Conservation (phyloP, 2,329 filamentous ascomycete species). For the Trichoderma brevicompactum region DNA sequence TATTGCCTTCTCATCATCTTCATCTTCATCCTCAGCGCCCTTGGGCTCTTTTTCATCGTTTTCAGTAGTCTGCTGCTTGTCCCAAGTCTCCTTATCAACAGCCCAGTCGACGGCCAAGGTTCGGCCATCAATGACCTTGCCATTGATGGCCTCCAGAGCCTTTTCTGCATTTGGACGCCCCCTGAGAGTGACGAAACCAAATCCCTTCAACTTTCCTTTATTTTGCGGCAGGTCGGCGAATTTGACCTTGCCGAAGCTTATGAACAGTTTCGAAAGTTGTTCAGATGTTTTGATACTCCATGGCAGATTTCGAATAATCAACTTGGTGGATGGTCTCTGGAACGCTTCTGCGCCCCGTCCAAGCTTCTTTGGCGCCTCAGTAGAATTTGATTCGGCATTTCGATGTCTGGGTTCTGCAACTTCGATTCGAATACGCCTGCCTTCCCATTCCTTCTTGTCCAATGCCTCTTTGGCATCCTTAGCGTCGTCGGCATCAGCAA, state of each 20-base stretch:
- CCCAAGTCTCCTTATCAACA: conserved; percentile 87
- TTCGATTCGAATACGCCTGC: conserved; percentile 82
- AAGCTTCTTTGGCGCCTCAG: conserved; percentile 50
- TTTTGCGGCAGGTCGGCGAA: conserved; percentile 81
- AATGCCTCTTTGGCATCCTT: conserved; percentile 78
- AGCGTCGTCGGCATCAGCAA: conserved; percentile 91
- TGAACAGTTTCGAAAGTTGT: conserved; percentile 78
- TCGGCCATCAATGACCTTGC: conserved; percentile 85
- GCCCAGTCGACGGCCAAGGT: conserved; percentile 95
- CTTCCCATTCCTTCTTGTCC: conserved; percentile 76
- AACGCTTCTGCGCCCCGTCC: conserved; percentile 57
- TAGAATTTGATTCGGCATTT: conserved; percentile 53
- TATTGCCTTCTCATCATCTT: conserved; percentile 37
- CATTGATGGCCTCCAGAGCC: conserved; percentile 83
- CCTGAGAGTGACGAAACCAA: conserved; percentile 89
- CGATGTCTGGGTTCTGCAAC: conserved; percentile 85
- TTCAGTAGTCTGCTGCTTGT: conserved; percentile 59
- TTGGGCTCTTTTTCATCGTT: conserved; percentile 42
- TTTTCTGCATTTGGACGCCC: conserved; percentile 90
- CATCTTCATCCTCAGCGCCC: conserved; percentile 38
- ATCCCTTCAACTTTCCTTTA: conserved; percentile 77
- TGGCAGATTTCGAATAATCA: conserved; percentile 91
- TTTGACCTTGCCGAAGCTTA: conserved; percentile 90
- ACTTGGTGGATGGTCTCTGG: conserved; percentile 71
- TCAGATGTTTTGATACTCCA: conserved; percentile 92